Conservation (phyloP, 805 yeast genomes). For the Wickerhamomyces strasburgensis region DNA sequence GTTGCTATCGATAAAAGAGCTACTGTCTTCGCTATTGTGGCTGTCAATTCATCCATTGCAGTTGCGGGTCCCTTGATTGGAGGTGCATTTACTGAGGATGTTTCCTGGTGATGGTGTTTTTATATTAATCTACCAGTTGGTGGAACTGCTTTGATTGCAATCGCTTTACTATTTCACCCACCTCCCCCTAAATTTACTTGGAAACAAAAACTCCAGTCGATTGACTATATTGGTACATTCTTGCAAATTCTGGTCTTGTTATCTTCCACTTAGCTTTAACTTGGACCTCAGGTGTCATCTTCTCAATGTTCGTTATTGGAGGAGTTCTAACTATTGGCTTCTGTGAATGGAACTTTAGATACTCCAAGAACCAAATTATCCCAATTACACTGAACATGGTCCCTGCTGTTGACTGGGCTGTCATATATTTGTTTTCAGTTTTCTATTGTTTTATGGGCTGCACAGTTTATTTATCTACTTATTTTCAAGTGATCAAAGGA, state of each 20-base stretch:
- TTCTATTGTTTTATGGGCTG: constrained; percentile 36
- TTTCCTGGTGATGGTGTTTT: constrained; percentile 76
- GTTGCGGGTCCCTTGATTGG: constrained; percentile 63
- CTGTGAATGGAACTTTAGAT: constrained; percentile 13
- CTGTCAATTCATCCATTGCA: constrained; percentile 40
- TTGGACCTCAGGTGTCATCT: constrained; percentile 54
- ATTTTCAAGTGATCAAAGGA: constrained; percentile 44
- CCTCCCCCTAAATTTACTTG: constrained; percentile 38
- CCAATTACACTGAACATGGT: constrained; percentile 39
- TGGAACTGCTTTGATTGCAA: constrained; percentile 38
- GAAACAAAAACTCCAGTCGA: constrained; percentile 32
- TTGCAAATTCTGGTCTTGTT: constrained; percentile 38
- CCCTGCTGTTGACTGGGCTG: constrained; percentile 30
- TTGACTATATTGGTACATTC: constrained; percentile 48
- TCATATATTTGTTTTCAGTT: constrained; percentile 29
- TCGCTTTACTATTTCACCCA: constrained; percentile 42
- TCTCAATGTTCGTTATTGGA: constrained; percentile 38
- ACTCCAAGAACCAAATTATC: constrained; percentile 17
- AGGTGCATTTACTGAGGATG: constrained; percentile 55
- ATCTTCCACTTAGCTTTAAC: constrained; percentile 45
- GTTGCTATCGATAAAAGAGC: constrained; percentile 29
- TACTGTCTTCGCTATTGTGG: constrained; percentile 18
- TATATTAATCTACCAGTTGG: constrained; percentile 64
- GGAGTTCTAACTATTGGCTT: constrained; percentile 7
- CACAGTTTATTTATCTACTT: constrained; percentile 36